phyloP scores from a whole-genome alignment of 2,329 filamentous ascomycete species.

The Lecanosticta acicola region DNA sequence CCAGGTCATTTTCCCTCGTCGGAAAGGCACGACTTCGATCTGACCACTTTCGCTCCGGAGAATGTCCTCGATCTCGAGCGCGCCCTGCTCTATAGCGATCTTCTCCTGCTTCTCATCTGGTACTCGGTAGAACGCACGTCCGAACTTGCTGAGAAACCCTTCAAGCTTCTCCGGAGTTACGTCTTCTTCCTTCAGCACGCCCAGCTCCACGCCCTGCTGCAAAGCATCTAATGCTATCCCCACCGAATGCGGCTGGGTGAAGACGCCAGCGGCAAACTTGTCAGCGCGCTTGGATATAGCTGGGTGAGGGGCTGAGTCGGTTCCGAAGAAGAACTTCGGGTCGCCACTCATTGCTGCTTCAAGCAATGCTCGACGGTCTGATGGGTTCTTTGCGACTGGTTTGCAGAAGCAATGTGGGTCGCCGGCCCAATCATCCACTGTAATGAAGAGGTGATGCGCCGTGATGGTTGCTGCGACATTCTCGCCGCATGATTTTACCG shows the following conservation, averaged over 20 bases:
- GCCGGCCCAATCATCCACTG: constrained; percentile 64
- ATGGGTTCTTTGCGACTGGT: constrained; percentile 59
- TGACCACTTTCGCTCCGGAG: constrained; percentile 48
- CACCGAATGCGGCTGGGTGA: constrained; percentile 68
- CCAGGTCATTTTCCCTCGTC: constrained; percentile 58
- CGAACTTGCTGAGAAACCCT: constrained; percentile 54
- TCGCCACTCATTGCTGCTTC: constrained; percentile 55
- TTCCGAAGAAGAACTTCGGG: constrained; percentile 67
- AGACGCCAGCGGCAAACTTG: constrained; percentile 65
- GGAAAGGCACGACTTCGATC: constrained; percentile 61
- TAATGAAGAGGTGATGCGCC: constrained; percentile 77
- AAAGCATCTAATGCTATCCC: constrained; percentile 61
- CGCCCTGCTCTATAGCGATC: constrained; percentile 53
- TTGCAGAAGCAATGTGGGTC: constrained; percentile 78
- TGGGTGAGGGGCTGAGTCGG: constrained; percentile 67
- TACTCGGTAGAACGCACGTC: constrained; percentile 54
- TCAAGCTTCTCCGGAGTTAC: constrained; percentile 51
- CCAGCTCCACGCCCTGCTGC: constrained; percentile 55
- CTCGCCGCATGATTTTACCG: constrained; percentile 69
- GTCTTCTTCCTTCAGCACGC: constrained; percentile 49
- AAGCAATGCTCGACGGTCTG: constrained; percentile 66
- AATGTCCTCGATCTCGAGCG: constrained; percentile 51
- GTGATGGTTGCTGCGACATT: constrained; percentile 78
- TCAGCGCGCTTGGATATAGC: constrained; percentile 55
- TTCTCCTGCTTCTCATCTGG: constrained; percentile 42